These are phyloP conservation scores for Wallacemonas sp. DNA, from an alignment of 208 protist genomes.

Conservation along the genomic window DNA sequence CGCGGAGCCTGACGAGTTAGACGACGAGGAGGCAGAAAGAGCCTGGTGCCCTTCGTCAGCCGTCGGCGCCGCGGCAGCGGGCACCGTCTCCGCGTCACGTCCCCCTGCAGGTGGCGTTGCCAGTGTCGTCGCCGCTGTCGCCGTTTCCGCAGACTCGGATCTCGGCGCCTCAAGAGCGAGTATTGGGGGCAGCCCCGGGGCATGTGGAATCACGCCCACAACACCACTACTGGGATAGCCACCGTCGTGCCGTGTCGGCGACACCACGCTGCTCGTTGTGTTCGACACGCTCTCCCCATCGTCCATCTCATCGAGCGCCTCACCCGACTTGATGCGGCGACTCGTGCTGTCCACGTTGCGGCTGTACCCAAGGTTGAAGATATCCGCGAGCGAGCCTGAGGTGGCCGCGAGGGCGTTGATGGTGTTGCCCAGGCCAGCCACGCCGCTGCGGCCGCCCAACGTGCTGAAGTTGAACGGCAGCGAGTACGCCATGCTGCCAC, in stretches of 20 bases:
- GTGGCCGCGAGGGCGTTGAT: constrained; percentile 12
- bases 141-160: no score
- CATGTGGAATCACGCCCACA: no score
- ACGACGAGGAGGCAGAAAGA: neutral
- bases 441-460: constrained; percentile 20
- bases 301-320: constrained; percentile 25
- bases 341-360: constrained; percentile 12
- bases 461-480: constrained; percentile 43
- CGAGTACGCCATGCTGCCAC: constrained; percentile 19
- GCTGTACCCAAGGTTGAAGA: constrained; percentile 16
- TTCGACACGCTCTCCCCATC: constrained; percentile 16
- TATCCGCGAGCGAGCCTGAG: constrained; percentile 5
- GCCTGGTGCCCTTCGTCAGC: neutral
- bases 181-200: no score
- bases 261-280: neutral
- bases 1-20: neutral
- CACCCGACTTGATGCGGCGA: constrained; percentile 1
- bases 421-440: constrained; percentile 16
- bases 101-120: constrained; percentile 12
- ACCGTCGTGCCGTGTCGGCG: constrained; percentile 3
- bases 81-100: constrained; percentile 15
- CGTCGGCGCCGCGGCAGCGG: constrained; percentile 4
- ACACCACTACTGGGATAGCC: no score
- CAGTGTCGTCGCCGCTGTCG: no score
- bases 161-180: no score